Evolutionary conservation across 202 grass and related monocot genomes (phyloP).

Genomic region (Digitaria exilis): DNA sequence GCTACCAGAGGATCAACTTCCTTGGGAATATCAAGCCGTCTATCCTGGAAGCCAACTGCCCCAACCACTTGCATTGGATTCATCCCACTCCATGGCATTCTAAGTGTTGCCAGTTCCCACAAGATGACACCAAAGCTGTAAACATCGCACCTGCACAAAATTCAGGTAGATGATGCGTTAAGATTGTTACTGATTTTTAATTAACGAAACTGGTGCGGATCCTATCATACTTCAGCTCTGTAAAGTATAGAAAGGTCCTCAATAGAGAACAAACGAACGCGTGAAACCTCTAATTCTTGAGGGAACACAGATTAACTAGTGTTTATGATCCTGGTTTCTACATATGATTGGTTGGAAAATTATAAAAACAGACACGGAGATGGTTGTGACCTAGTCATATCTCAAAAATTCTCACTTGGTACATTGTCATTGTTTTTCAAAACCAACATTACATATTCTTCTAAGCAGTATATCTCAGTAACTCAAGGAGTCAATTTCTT

Average conservation of each 20-base stretch:
- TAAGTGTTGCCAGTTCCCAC: conserved; percentile 91
- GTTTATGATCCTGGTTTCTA: not conserved
- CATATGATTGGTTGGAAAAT: not conserved
- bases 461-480: conserved; percentile 1
- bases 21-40: conserved; percentile 87
- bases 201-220: not conserved
- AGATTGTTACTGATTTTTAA: conserved; percentile 10
- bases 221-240: not conserved
- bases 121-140: conserved; percentile 99
- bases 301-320: not conserved
- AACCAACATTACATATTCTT: not conserved
- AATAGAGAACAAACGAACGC: not conserved
- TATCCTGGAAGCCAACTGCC: conserved; percentile 96
- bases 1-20: conserved; percentile 88
- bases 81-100: conserved; percentile 98
- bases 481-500: not conserved
- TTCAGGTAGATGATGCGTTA: conserved; percentile 29
- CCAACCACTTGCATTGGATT: conserved; percentile 99
- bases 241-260: not conserved
- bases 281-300: not conserved
- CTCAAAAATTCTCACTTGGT: not conserved
- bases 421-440: not conserved
- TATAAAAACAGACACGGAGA: not conserved
- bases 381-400: not conserved
- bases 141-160: conserved; percentile 81